Conservation (phyloP, 345 rosid species). For the Heritiera littoralis region DNA sequence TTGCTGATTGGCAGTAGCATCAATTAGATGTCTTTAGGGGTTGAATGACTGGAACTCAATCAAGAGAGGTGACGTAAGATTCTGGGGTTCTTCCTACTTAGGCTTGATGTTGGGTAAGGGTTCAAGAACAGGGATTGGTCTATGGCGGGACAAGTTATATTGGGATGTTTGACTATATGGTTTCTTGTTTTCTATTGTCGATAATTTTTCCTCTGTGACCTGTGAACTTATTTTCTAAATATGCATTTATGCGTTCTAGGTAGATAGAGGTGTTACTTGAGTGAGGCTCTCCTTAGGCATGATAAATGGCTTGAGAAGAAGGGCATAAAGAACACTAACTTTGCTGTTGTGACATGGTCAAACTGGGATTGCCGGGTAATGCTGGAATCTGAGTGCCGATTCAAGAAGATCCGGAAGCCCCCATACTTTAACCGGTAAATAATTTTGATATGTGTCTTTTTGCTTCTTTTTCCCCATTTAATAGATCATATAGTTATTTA, state of each 20-base stretch:
- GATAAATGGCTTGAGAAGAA: conserved; percentile 62
- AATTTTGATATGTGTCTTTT: not conserved
- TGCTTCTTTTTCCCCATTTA: not conserved
- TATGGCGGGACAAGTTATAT: not conserved
- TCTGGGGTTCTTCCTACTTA: not conserved
- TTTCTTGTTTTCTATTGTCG: not conserved
- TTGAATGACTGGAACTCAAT: not conserved
- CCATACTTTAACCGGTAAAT: conserved; percentile 51
- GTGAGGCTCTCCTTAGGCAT: conserved; percentile 52
- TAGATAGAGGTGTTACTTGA: conserved; percentile 49
- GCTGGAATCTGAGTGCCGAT: conserved; percentile 62
- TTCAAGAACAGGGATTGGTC: not conserved
- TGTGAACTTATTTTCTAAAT: conserved; percentile 13
- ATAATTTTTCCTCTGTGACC: not conserved
- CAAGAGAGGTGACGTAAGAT: not conserved
- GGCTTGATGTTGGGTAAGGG: not conserved
- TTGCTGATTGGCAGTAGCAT: not conserved
- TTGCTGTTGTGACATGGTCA: conserved; percentile 60
- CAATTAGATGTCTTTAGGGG: not conserved
- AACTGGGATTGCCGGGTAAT: conserved; percentile 61
- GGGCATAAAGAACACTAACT: conserved; percentile 53
- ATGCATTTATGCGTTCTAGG: conserved; percentile 30
- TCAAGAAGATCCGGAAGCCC: conserved; percentile 56
- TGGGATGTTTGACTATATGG: not conserved
- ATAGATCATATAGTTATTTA: not conserved